Base-by-base conservation (phyloP, 202 grass and related monocot species). In the Cymbopogon flexuosus region DNA sequence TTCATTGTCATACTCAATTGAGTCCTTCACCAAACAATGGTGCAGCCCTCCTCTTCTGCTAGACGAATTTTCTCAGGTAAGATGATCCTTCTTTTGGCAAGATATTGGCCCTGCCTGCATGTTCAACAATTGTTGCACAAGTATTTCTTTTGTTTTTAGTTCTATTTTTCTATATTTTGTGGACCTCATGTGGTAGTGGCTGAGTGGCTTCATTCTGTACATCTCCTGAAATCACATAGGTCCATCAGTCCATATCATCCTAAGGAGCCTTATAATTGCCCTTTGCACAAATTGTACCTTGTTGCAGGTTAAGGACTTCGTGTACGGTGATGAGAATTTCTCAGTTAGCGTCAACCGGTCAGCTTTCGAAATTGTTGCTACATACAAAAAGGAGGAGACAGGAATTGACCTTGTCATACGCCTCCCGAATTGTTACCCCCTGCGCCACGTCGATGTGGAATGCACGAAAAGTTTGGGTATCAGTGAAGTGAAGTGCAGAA, bases 301-400 rank as follows among this genome's bases (percentile, higher is more conserved):
- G 57, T 83, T 80, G 8, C 81, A 98, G 95, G 95, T 98, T 5
- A 98, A 95, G 81, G 92, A 91, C 31, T 78, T 51, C 46, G 85
- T 95, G 1, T 77, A 77, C 57, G 84, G 86, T 49, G 92, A 95
- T 86, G 95, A 98, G 18, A 95, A 93, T 70, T 98, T 98, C 88
- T 91, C 92, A 59, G 92, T 95, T 45, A 93, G 59, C 15, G 86
- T 98, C 21, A 98, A 92, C 79, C 74, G 84, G 45, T 89, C 88
- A 8, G 88, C 90, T 10, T 93, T 88, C 37, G 95, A 98, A 74
- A 95, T 98, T 46, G 85, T 94, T 80, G 95, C 92, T 75, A 93
- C 95, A 45, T 98, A 98, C 72, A 98, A 98, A 90, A 97, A 97
- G 84, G 95, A 95, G 78, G 95, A 98, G 70, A 89, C 92, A 78